Conservation (phyloP, 352 stramenopile genomes). For the Phytophthora brassicae region DNA sequence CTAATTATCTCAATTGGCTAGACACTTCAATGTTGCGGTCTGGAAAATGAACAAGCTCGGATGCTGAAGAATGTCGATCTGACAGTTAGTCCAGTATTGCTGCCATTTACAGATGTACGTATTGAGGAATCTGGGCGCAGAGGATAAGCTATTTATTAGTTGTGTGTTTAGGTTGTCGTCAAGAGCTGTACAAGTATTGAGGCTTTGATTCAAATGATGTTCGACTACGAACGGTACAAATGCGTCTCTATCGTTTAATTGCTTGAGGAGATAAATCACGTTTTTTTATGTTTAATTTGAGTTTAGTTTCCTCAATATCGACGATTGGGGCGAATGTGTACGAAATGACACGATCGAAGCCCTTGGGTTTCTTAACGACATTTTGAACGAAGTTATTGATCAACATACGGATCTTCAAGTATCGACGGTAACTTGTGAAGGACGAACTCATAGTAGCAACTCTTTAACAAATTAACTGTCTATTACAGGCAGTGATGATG, state of each 20-base stretch:
- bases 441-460: neutral
- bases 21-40: constrained; percentile 52
- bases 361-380: constrained; percentile 65
- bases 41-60: constrained; percentile 52
- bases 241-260: neutral
- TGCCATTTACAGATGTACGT: constrained; percentile 66
- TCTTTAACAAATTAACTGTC: neutral
- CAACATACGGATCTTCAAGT: constrained; percentile 73
- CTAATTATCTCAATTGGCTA: constrained; percentile 10
- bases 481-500: constrained; percentile 60
- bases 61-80: constrained; percentile 67
- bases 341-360: constrained; percentile 78
- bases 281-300: neutral
- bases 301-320: constrained; percentile 72
- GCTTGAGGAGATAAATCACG: constrained; percentile 2
- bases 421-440: constrained; percentile 47
- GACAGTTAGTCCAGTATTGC: constrained; percentile 38
- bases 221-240: constrained; percentile 66
- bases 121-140: neutral
- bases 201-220: constrained; percentile 72
- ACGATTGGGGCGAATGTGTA: constrained; percentile 76
- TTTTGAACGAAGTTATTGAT: constrained; percentile 78
- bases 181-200: constrained; percentile 70
- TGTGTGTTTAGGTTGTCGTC: constrained; percentile 46
- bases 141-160: neutral